Evolutionary conservation across 176 grass and related monocot species (phyloP).

Genomic region (Ensete glaucum): DNA sequence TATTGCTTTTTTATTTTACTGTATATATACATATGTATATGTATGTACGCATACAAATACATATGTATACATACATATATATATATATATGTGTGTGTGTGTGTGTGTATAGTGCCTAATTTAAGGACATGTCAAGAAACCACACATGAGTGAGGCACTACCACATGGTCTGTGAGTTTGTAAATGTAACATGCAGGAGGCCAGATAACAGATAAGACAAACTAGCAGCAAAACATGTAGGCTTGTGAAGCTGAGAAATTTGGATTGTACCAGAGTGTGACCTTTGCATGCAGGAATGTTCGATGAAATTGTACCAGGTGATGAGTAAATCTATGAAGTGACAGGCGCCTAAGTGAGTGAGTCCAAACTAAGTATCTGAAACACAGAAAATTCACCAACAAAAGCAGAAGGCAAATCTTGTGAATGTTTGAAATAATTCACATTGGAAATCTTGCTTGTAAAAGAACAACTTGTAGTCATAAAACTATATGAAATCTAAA

Average conservation of each 20-base stretch:
- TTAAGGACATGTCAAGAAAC: too few relatives aligned
- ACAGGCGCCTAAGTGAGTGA: slow-evolving; percentile 66
- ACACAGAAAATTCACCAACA: slow-evolving; percentile 23
- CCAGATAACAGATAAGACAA: background rate
- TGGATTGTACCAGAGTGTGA: slow-evolving; percentile 77
- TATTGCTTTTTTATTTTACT: too few relatives aligned
- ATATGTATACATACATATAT: too few relatives aligned
- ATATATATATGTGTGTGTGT: too few relatives aligned
- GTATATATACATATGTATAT: too few relatives aligned
- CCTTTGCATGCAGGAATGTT: slow-evolving; percentile 87
- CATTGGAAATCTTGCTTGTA: too few relatives aligned
- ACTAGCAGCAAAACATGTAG: background rate
- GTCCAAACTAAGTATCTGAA: slow-evolving; percentile 86
- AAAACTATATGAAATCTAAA: background rate
- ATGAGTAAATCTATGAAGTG: slow-evolving; percentile 47
- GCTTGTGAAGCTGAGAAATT: slow-evolving; percentile 22
- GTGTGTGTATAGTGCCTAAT: too few relatives aligned
- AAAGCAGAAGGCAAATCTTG: background rate
- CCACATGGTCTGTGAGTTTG: too few relatives aligned
- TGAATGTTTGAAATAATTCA: background rate
- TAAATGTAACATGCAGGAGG: too few relatives aligned
- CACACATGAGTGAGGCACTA: too few relatives aligned
- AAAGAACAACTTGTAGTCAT: background rate
- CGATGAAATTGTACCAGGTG: slow-evolving; percentile 31
- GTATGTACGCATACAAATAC: too few relatives aligned